A percentile compares a stretch with the other conserved stretches of the same genome.
phyloP scores from a whole-genome alignment of 2,329 filamentous ascomycete species.

The Aspergillus caelatus region DNA sequence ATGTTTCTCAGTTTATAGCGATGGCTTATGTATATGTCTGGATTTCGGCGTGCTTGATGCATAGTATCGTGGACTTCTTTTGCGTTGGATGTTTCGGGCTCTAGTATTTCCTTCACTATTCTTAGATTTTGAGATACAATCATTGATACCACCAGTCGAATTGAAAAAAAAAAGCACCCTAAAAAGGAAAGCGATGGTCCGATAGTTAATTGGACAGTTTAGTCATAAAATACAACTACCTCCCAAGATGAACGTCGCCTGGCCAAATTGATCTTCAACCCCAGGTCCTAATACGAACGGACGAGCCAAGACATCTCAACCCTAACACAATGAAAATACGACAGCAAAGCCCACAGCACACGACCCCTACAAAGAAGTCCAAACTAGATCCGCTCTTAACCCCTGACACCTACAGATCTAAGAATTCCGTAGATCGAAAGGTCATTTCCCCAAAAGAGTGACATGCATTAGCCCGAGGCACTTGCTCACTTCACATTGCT shows the following conservation, averaged over 20 bases:
- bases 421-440: neutral
- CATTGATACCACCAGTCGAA: neutral
- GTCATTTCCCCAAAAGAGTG: neutral
- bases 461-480: neutral
- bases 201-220: neutral
- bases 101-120: neutral
- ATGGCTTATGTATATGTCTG: neutral
- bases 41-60: neutral
- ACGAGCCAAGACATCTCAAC: neutral
- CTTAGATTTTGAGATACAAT: neutral
- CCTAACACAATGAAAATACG: neutral
- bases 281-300: neutral
- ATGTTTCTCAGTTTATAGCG: neutral
- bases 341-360: neutral
- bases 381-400: neutral
- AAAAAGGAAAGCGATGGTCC: neutral
- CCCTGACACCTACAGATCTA: neutral
- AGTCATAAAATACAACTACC: neutral
- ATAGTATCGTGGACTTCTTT: neutral
- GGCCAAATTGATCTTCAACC: neutral
- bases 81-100: neutral
- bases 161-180: neutral
- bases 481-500: neutral
- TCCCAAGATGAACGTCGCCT: neutral
- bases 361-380: neutral